A percentile compares a stretch with the other conserved stretches of the same genome.
These are phyloP conservation scores for Suillus bovinus DNA, from an alignment of 768 basidiomycete genomes.

Conservation along the genomic window DNA sequence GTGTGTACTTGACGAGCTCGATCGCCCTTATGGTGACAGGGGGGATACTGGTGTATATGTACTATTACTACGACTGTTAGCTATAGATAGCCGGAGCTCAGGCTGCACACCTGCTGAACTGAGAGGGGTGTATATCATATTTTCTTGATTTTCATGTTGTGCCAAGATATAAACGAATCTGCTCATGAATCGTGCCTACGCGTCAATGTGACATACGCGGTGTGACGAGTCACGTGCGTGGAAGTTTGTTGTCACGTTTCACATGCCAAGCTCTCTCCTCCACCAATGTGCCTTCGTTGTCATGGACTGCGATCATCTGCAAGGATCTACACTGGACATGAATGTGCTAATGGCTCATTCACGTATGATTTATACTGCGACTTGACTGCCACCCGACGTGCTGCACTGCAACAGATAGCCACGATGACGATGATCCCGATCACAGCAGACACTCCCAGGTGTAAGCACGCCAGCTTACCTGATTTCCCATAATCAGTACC, in stretches of 20 bases:
- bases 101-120: conserved; percentile 9
- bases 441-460: not conserved
- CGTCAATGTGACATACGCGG: conserved; percentile 29
- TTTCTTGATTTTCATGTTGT: conserved; percentile 22
- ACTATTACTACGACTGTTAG: not conserved
- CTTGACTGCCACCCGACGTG: not conserved
- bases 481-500: too few relatives aligned
- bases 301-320: not conserved
- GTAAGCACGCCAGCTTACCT: too few relatives aligned
- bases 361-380: not conserved
- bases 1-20: conserved; percentile 21
- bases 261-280: not conserved
- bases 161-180: conserved; percentile 2
- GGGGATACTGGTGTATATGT: conserved; percentile 4
- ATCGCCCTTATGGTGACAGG: not conserved
- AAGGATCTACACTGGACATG: not conserved
- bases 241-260: conserved; percentile 3
- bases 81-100: not conserved
- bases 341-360: not conserved
- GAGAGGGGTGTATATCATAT: conserved; percentile 14
- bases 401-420: not conserved
- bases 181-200: conserved; percentile 16
- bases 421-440: not conserved
- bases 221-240: conserved; percentile 32
- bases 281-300: not conserved